Percentiles rank a stretch among this genome's conserved stretches.
phyloP scores from a whole-genome alignment of 352 stramenopile genomes.

The Globisporangium cystogenes region DNA sequence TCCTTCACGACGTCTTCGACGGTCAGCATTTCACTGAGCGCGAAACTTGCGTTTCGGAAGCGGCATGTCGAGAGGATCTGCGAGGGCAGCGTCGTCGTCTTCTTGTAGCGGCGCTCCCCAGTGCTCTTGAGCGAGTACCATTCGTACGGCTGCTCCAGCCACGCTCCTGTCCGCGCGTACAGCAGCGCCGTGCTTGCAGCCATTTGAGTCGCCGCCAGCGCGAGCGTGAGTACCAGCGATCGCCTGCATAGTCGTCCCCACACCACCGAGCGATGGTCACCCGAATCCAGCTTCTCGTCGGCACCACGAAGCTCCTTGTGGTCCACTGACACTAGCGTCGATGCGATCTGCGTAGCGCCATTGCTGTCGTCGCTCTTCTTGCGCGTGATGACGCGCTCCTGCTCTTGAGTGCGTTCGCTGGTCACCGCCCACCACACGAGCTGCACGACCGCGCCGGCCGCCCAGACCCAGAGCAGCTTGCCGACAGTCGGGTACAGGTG shows the following conservation, averaged over 20 bases:
- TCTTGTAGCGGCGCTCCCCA: conserved; percentile 29
- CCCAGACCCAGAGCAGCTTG: conserved; percentile 26
- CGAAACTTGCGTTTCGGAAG: conserved; percentile 21
- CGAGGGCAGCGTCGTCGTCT: conserved; percentile 17
- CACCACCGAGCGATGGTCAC: neutral
- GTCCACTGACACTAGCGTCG: neutral
- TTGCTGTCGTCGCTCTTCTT: conserved; percentile 15
- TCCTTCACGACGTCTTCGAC: conserved; percentile 25
- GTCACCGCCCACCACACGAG: conserved; percentile 18
- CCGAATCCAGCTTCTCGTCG: neutral
- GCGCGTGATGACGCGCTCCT: neutral
- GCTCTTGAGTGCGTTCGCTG: conserved; percentile 1
- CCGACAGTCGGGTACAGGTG: conserved; percentile 37
- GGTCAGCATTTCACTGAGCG: conserved; percentile 14
- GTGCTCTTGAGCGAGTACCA: conserved; percentile 50
- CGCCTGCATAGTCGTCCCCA: conserved; percentile 23
- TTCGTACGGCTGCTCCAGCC: conserved; percentile 43
- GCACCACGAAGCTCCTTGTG: neutral
- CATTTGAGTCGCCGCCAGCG: conserved; percentile 1
- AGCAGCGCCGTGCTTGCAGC: conserved; percentile 30
- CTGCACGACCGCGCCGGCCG: conserved; percentile 20
- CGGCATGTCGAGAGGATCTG: conserved; percentile 37
- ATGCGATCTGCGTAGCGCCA: neutral
- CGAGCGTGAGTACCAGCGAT: conserved; percentile 16
- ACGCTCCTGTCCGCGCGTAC: conserved; percentile 41